Conservation (phyloP, 2,329 filamentous ascomycete species). For the Verruconis gallopava region DNA sequence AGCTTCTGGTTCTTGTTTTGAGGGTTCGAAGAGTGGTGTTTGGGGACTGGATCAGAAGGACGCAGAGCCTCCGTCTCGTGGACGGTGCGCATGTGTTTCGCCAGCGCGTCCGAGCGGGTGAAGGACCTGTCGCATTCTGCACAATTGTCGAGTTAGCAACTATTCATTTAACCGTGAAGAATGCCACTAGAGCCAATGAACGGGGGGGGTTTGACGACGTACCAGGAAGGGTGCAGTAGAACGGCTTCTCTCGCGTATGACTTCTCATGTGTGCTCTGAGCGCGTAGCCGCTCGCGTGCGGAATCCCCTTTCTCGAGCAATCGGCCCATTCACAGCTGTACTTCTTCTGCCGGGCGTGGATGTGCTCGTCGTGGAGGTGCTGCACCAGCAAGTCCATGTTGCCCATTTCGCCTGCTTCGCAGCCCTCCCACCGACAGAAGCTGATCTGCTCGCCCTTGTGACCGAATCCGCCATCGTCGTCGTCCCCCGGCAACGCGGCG, state of each 20-base stretch:
- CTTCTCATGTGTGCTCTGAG: constrained; percentile 95
- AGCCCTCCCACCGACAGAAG: constrained; percentile 39
- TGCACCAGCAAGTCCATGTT: constrained; percentile 40
- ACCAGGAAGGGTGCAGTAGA: constrained; percentile 93
- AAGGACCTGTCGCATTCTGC: constrained; percentile 94
- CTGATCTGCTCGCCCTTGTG: constrained; percentile 30
- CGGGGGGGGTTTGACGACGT: constrained; percentile 20
- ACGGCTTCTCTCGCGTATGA: constrained; percentile 95
- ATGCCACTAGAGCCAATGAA: neutral
- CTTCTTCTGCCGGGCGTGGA: constrained; percentile 84
- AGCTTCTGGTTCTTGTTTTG: constrained; percentile 33
- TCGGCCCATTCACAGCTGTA: constrained; percentile 98
- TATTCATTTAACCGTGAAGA: neutral
- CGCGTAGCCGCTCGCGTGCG: constrained; percentile 90
- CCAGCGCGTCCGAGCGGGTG: constrained; percentile 85
- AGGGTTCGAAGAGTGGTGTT: constrained; percentile 40
- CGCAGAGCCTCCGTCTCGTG: constrained; percentile 91
- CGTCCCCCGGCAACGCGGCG: constrained; percentile 13
- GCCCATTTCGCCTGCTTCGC: constrained; percentile 32
- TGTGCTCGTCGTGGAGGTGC: constrained; percentile 72
- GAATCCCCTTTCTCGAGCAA: constrained; percentile 74
- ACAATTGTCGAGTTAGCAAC: neutral
- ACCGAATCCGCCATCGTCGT: constrained; percentile 25
- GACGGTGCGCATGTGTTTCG: constrained; percentile 97
- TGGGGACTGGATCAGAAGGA: constrained; percentile 59